Base-by-base conservation (phyloP, 352 stramenopile genomes). In the Elongisporangium anandrum region DNA sequence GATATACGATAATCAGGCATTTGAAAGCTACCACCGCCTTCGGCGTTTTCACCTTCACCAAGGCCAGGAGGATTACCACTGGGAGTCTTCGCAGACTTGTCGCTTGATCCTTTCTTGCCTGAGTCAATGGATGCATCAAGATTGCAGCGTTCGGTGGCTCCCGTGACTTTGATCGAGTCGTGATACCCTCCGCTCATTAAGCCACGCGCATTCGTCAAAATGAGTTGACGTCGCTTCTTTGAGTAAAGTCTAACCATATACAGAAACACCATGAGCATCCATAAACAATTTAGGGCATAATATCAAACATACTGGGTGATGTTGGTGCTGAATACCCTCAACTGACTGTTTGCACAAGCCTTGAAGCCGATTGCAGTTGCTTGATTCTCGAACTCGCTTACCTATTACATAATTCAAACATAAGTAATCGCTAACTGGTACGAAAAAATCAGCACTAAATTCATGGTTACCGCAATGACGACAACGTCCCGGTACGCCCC, bases 1-100 rank as follows among this genome's bases (percentile, higher is more conserved):
- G 73, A 81, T 26, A 92, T 69, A 0, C 75, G 70, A 29, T 88
- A 92, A 61, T 87, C 69, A 4, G 83, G 83, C 34, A 86, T 69
- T 26, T 83, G 73, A 54, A 92, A 92, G 51, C 59, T 81, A 15
- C 29, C 29, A 9, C 73, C 80, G 53, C 69, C 79, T 63, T 80
- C 78, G 5, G 75, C 50, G 10, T 83, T 75, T 26, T 81, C 68
- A 2, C 64, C 26, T 19, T 67, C 45, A 34, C 6, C 1, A 47
- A 24, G 38, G 50, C 29, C 22, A 38, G 52, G 60, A 16, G 62
- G 61, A 3, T 34, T 56, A 39, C 21, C 16, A 23, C 22, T 55
- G 20, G 41, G 50, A 20, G 23, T 26, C 20, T 66, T 68, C 17
- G 24, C 38, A 5, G 12, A 20, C 50, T 73, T 73, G 20, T 54